phyloP scores from a whole-genome alignment of 805 yeast genomes.

The Ogataea nonfermentans region DNA sequence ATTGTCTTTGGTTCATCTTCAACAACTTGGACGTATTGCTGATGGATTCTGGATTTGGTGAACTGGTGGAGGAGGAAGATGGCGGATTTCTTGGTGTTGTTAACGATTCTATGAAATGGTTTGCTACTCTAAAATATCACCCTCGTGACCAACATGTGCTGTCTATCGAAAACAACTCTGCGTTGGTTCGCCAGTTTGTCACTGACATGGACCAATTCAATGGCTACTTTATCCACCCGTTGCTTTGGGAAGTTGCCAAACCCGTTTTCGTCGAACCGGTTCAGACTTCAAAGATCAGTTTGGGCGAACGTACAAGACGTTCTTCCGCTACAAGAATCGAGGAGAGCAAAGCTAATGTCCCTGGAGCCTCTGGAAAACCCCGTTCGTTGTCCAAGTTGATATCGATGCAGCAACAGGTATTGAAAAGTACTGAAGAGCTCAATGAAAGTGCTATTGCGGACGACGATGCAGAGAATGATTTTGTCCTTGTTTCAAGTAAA shows the following conservation, averaged over 20 bases:
- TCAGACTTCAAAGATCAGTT: conserved; percentile 4
- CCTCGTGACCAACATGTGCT: conserved; percentile 29
- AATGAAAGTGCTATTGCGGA: conserved; percentile 27
- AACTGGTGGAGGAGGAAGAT: conserved; percentile 27
- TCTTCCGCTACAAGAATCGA: conserved; percentile 26
- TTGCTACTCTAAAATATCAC: conserved; percentile 29
- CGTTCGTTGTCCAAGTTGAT: conserved; percentile 11
- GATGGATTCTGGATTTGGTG: conserved; percentile 41
- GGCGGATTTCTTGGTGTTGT: conserved; percentile 19
- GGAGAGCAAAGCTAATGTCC: conserved; percentile 21
- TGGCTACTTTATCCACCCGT: conserved; percentile 39
- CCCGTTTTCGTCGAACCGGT: conserved; percentile 18
- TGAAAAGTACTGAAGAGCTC: conserved; percentile 4
- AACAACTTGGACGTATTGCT: conserved; percentile 63
- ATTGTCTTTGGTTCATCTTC: conserved; percentile 67
- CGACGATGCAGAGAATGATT: conserved; percentile 31
- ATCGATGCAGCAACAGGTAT: not conserved
- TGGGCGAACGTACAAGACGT: conserved; percentile 21
- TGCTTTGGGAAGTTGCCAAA: conserved; percentile 30
- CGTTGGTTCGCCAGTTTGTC: conserved; percentile 33
- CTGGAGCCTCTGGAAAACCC: conserved; percentile 22
- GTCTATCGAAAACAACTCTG: conserved; percentile 15
- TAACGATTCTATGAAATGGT: conserved; percentile 38
- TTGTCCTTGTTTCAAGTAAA: conserved; percentile 34
- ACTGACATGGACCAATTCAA: conserved; percentile 38